A percentile compares a stretch with the other conserved stretches of the same genome.
Evolutionary conservation across 148 eudicot genomes (phyloP).

Genomic region (Rhododendron simsii): DNA sequence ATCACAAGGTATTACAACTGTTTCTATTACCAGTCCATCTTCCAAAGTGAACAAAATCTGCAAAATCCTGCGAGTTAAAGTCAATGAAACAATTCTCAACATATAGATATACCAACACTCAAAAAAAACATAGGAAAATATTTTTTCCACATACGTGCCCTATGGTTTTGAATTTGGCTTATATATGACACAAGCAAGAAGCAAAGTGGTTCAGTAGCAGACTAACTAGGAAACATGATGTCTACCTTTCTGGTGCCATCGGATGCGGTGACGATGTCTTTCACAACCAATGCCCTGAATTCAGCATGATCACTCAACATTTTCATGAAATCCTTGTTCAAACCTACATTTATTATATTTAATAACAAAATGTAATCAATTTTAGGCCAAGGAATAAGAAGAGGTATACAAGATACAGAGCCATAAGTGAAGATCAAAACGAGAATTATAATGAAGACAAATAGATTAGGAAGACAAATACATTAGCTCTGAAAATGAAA

Average conservation of each 20-base stretch:
- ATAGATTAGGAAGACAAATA: background rate
- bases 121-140: background rate
- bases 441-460: background rate
- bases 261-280: conserved; percentile 70
- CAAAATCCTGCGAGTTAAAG: conserved; percentile 78
- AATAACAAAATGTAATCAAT: background rate
- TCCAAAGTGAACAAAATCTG: conserved; percentile 92
- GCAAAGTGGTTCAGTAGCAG: background rate
- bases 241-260: conserved; percentile 97
- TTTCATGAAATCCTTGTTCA: conserved; percentile 72
- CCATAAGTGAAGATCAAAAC: background rate
- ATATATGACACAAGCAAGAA: background rate
- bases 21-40: conserved; percentile 89
- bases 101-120: conserved; percentile 1
- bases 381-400: background rate
- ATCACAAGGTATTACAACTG: conserved; percentile 77
- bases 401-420: background rate
- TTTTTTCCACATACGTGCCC: background rate
- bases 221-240: conserved; percentile 10
- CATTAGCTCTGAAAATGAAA: background rate
- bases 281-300: conserved; percentile 56
- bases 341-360: conserved; percentile 37
- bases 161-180: background rate
- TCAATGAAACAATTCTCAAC: conserved; percentile 51
- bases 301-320: conserved; percentile 68